phyloP scores from a whole-genome alignment of 2,329 filamentous ascomycete species.

The Paecilomyces sp. region DNA sequence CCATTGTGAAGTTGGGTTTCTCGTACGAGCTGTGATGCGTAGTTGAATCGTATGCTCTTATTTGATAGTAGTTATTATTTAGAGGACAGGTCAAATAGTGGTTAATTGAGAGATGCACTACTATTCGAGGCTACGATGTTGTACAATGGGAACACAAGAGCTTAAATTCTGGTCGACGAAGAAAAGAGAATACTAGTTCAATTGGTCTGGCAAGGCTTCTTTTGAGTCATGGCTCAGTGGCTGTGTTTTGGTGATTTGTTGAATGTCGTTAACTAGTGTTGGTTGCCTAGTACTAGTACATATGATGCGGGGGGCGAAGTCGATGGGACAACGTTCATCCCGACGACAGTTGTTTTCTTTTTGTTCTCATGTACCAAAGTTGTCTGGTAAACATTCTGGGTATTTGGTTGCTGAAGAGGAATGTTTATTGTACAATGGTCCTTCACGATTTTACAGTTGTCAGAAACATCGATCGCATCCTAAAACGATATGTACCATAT shows the following conservation, averaged over 20 bases:
- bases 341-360: neutral
- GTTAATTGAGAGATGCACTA: neutral
- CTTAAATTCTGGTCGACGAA: neutral
- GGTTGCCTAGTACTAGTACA: neutral
- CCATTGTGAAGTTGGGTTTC: constrained; percentile 5
- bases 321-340: neutral
- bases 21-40: neutral
- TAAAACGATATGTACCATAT: no score
- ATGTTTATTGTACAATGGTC: no score
- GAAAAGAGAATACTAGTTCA: neutral
- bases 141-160: neutral
- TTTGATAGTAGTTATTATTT: neutral
- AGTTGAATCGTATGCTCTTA: neutral
- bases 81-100: neutral
- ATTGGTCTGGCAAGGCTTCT: neutral
- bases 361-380: no score
- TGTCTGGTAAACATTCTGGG: no score
- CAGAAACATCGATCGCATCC: no score
- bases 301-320: neutral
- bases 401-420: no score
- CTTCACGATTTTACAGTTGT: no score
- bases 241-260: neutral
- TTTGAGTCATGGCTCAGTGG: neutral
- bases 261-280: neutral
- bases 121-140: neutral